Evolutionary conservation across 1,139 yeast species (phyloP).

Genomic region (Kazachstania sp.): DNA sequence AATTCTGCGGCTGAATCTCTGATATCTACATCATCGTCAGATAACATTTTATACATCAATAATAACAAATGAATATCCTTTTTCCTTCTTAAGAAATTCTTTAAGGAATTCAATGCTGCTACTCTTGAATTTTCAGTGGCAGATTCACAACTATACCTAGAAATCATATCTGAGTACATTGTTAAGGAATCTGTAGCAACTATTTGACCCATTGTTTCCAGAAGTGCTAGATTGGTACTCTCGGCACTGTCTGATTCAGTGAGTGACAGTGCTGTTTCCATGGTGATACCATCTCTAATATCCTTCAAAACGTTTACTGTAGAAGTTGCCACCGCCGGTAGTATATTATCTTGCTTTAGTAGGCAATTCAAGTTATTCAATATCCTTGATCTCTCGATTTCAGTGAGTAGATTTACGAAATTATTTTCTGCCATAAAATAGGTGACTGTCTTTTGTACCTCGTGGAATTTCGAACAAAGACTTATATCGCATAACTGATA

Average conservation of each 20-base stretch:
- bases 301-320: conserved; percentile 36
- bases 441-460: conserved; percentile 43
- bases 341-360: conserved; percentile 26
- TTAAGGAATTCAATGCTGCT: conserved; percentile 41
- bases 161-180: conserved; percentile 32
- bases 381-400: conserved; percentile 13
- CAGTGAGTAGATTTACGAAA: conserved; percentile 11
- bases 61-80: conserved; percentile 17
- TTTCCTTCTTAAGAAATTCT: conserved; percentile 22
- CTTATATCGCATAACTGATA: conserved; percentile 30
- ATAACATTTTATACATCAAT: conserved; percentile 36
- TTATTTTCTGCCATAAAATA: conserved; percentile 23
- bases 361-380: conserved; percentile 27
- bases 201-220: conserved; percentile 44
- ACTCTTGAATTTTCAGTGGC: conserved; percentile 40
- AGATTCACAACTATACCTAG: conserved; percentile 35
- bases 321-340: conserved; percentile 40
- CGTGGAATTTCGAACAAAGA: conserved; percentile 37
- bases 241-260: conserved; percentile 33
- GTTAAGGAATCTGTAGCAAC: conserved; percentile 23
- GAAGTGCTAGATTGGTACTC: conserved; percentile 40
- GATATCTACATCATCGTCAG: conserved; percentile 55
- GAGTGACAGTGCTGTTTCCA: conserved; percentile 26
- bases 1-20: conserved; percentile 35
- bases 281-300: conserved; percentile 15